A percentile compares a stretch with the other conserved stretches of the same genome.
phyloP scores from a whole-genome alignment of 306 rosid genomes.

The Inga laurina region DNA sequence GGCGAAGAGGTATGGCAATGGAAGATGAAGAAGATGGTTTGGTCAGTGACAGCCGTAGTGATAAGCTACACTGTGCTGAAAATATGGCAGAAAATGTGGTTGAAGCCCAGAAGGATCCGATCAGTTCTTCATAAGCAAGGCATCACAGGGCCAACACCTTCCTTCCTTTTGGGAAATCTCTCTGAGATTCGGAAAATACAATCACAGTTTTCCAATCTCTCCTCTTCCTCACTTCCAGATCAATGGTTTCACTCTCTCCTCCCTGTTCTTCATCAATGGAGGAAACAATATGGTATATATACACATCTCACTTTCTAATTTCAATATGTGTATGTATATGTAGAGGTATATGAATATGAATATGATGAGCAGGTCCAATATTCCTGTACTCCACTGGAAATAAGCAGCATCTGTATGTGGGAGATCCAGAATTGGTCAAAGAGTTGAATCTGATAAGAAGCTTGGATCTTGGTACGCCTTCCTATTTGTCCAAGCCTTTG shows the following conservation, averaged over 20 bases:
- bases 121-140: constrained; percentile 27
- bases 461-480: constrained; percentile 35
- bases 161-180: constrained; percentile 34
- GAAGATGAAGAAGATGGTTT: not conserved
- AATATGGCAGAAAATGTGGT: constrained; percentile 1
- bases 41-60: not conserved
- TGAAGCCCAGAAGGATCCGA: constrained; percentile 29
- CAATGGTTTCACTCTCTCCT: constrained; percentile 32
- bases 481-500: constrained; percentile 25
- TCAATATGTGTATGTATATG: not conserved
- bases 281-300: constrained; percentile 34
- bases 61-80: not conserved
- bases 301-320: not conserved
- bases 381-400: constrained; percentile 39
- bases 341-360: not conserved
- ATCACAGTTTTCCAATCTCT: not conserved
- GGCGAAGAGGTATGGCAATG: not conserved
- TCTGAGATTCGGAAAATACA: constrained; percentile 23
- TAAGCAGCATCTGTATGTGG: constrained; percentile 40
- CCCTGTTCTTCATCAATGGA: constrained; percentile 38
- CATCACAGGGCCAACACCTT: constrained; percentile 42
- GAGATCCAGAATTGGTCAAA: constrained; percentile 25
- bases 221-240: not conserved
- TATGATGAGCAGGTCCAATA: constrained; percentile 24
- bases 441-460: constrained; percentile 20